Percentiles rank a stretch among this genome's conserved stretches.
phyloP scores from a whole-genome alignment of 1,139 yeast genomes.

The Lodderomyces oxycetoniae region DNA sequence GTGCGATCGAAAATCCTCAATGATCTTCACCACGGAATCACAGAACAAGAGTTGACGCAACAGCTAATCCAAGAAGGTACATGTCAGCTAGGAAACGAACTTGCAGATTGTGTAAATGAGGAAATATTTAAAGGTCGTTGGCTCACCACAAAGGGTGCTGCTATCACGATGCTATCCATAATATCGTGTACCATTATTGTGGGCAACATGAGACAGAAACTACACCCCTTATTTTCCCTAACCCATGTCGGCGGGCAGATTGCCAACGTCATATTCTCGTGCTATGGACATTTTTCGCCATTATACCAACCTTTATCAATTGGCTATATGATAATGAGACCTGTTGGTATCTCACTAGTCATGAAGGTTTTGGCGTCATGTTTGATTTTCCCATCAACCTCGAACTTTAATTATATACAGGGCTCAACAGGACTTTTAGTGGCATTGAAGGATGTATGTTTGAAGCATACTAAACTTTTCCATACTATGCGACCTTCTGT shows the following conservation, averaged over 20 bases:
- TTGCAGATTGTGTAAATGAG: conserved; percentile 17
- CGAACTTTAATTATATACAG: conserved; percentile 22
- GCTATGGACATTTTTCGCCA: conserved; percentile 29
- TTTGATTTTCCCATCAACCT: conserved; percentile 30
- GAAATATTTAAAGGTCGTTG: conserved; percentile 28
- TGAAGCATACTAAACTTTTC: conserved; percentile 23
- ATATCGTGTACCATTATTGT: conserved; percentile 22
- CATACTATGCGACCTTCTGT: conserved; percentile 29
- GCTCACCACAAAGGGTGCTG: conserved; percentile 24
- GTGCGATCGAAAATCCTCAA: conserved; percentile 25
- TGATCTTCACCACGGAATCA: conserved; percentile 24
- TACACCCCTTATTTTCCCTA: conserved; percentile 20
- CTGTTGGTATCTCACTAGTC: conserved; percentile 24
- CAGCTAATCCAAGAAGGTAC: conserved; percentile 24
- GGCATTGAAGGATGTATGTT: conserved; percentile 15
- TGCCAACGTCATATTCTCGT: conserved; percentile 19
- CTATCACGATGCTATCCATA: conserved; percentile 24
- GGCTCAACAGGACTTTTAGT: conserved; percentile 17
- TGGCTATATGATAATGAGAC: conserved; percentile 21
- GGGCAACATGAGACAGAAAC: conserved; percentile 20
- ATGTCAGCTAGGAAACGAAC: conserved; percentile 22
- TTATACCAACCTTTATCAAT: conserved; percentile 21
- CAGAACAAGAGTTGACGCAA: conserved; percentile 17
- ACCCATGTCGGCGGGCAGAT: conserved; percentile 24
- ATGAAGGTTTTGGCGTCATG: conserved; percentile 18